Evolutionary conservation across 805 yeast species (phyloP).

Genomic region (Candida morakotiae): DNA sequence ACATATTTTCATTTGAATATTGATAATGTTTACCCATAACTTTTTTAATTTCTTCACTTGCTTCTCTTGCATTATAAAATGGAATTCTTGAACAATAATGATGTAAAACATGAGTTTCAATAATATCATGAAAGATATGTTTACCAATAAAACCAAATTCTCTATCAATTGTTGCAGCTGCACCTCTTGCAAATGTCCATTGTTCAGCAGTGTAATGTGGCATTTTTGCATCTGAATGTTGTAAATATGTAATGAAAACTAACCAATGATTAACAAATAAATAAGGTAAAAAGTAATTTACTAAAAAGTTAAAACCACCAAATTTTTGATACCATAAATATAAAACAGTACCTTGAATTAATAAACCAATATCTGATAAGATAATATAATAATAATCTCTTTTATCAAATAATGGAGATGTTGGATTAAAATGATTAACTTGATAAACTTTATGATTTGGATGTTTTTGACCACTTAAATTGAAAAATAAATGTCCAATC

Average conservation of each 20-base stretch:
- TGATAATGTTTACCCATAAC: slow-evolving; percentile 83
- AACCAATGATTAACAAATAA: slow-evolving; percentile 86
- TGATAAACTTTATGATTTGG: slow-evolving; percentile 41
- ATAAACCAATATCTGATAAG: slow-evolving; percentile 69
- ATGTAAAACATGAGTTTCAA: slow-evolving; percentile 87
- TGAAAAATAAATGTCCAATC: slow-evolving; percentile 59
- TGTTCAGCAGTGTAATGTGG: slow-evolving; percentile 74
- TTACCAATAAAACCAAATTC: slow-evolving; percentile 78
- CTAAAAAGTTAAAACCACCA: slow-evolving; percentile 59
- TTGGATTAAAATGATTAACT: slow-evolving; percentile 68
- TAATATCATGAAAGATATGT: slow-evolving; percentile 80
- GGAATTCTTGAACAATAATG: slow-evolving; percentile 83
- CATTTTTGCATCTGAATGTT: slow-evolving; percentile 74
- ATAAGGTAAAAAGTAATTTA: slow-evolving; percentile 76
- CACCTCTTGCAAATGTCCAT: slow-evolving; percentile 88
- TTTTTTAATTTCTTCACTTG: slow-evolving; percentile 70
- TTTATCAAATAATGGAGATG: slow-evolving; percentile 69
- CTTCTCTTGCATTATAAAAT: slow-evolving; percentile 81
- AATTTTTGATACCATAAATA: slow-evolving; percentile 58
- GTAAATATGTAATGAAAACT: slow-evolving; percentile 80
- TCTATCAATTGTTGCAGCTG: slow-evolving; percentile 85
- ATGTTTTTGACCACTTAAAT: slow-evolving; percentile 74
- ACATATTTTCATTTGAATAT: slow-evolving; percentile 67
- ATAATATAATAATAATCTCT: slow-evolving; percentile 70
- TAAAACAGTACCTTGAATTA: slow-evolving; percentile 46